A percentile compares a stretch with the other conserved stretches of the same genome.
Conservation (phyloP, 2,329 filamentous ascomycete species). For the Phoma herbarum region DNA sequence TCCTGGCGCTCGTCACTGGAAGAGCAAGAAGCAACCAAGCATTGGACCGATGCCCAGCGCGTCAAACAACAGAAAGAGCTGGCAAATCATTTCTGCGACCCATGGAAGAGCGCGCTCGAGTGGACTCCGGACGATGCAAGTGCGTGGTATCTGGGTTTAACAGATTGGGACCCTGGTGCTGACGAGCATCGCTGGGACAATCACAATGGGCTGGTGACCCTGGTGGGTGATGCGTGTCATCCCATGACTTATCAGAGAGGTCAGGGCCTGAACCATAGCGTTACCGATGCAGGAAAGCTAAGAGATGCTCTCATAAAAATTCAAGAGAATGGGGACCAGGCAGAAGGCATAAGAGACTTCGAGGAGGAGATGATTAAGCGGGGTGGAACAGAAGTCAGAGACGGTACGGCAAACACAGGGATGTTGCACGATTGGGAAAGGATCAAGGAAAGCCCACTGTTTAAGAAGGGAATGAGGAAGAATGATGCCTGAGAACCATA, state of each 20-base stretch:
- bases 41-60: slow-evolving; percentile 49
- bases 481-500: slow-evolving; percentile 2
- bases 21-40: slow-evolving; percentile 52
- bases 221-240: slow-evolving; percentile 54
- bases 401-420: slow-evolving; percentile 44
- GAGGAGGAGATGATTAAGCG: slow-evolving; percentile 57
- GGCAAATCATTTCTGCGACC: slow-evolving; percentile 53
- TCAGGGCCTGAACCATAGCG: slow-evolving; percentile 60
- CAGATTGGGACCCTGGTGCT: slow-evolving; percentile 48
- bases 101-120: slow-evolving; percentile 53
- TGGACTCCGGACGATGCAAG: slow-evolving; percentile 45
- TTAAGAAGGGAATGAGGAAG: slow-evolving; percentile 46
- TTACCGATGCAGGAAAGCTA: slow-evolving; percentile 56
- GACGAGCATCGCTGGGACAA: slow-evolving; percentile 47
- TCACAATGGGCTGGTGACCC: slow-evolving; percentile 46
- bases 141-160: slow-evolving; percentile 49
- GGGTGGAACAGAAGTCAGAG: slow-evolving; percentile 45
- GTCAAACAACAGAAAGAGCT: slow-evolving; percentile 54
- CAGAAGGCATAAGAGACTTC: slow-evolving; percentile 49
- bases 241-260: slow-evolving; percentile 58
- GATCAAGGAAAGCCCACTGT: slow-evolving; percentile 46
- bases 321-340: slow-evolving; percentile 32
- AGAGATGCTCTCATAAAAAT: slow-evolving; percentile 44
- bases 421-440: slow-evolving; percentile 51
- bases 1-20: slow-evolving; percentile 54